These are phyloP conservation scores for Alternaria postmessia DNA, from an alignment of 2,329 filamentous ascomycete genomes.

Conservation along the genomic window DNA sequence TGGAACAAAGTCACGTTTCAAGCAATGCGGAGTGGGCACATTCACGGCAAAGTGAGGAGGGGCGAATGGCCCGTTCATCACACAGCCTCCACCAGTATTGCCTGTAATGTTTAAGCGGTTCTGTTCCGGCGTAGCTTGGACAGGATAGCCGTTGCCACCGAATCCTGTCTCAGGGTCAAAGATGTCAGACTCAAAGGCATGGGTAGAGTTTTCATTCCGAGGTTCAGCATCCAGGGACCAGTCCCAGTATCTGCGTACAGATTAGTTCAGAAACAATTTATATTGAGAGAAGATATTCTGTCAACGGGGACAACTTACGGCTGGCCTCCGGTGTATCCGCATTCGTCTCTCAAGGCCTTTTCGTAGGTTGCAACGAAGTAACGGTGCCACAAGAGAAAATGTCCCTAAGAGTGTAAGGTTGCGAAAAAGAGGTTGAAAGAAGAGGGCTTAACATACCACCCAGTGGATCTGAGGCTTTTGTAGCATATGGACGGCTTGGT, in stretches of 20 bases:
- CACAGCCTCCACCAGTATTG: constrained; percentile 45
- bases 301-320: constrained; percentile 4
- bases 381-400: constrained; percentile 34
- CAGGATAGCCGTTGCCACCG: constrained; percentile 45
- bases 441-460: constrained; percentile 12
- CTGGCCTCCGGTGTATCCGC: constrained; percentile 27
- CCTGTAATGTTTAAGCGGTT: constrained; percentile 37
- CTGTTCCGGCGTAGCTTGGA: constrained; percentile 33
- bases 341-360: constrained; percentile 21
- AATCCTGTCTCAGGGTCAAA: constrained; percentile 40
- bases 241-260: constrained; percentile 44
- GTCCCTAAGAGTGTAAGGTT: constrained; percentile 4
- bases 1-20: constrained; percentile 43
- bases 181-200: constrained; percentile 24
- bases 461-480: constrained; percentile 37
- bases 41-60: constrained; percentile 31
- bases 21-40: constrained; percentile 33
- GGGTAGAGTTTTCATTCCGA: constrained; percentile 17
- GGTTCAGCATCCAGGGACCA: constrained; percentile 34
- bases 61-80: constrained; percentile 41
- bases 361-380: constrained; percentile 35
- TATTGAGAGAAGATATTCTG: not conserved
- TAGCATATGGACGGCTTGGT: constrained; percentile 29
- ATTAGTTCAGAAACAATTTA: not conserved
- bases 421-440: not conserved